Conservation (phyloP, 306 rosid genomes). For the Begonia fuchsioides region DNA sequence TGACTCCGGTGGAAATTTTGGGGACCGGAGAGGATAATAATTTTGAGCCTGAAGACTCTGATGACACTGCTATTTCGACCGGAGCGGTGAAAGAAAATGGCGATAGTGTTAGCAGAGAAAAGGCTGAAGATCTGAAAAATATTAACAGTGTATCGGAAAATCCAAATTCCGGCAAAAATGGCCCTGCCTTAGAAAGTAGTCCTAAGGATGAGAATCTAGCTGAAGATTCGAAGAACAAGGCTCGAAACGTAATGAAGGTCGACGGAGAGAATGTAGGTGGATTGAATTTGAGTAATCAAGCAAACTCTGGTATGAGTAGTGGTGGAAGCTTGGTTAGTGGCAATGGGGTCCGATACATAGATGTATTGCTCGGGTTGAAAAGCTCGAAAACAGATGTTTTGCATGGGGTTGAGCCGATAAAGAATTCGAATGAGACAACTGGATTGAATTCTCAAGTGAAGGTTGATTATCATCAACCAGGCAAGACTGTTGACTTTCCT, state of each 20-base stretch:
- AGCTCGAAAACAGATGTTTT: conserved; percentile 4
- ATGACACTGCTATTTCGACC: conserved; percentile 3
- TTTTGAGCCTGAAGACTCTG: conserved; percentile 3
- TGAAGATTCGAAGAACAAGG: not conserved
- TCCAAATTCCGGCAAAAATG: conserved; percentile 10
- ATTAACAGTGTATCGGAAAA: conserved; percentile 10
- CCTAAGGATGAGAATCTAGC: conserved; percentile 12
- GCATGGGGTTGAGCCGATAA: conserved; percentile 15
- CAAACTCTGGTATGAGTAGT: conserved; percentile 13
- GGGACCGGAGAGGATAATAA: conserved; percentile 11
- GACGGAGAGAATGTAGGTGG: not conserved
- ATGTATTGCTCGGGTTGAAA: too few relatives aligned
- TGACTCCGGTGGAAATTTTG: conserved; percentile 13
- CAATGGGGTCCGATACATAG: conserved; percentile 2
- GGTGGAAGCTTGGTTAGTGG: conserved; percentile 10
- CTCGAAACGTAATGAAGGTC: not conserved
- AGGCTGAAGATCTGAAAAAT: conserved; percentile 13
- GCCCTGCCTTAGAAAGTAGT: conserved; percentile 9
- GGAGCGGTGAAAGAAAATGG: conserved; percentile 24
- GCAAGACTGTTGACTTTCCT: conserved; percentile 7
- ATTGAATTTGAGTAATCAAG: conserved; percentile 3
- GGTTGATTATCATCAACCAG: conserved; percentile 13
- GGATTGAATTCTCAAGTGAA: conserved; percentile 14
- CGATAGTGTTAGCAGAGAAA: conserved; percentile 17
- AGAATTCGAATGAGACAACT: conserved; percentile 20